Conservation (phyloP, 2,329 filamentous ascomycete genomes). For the Penicillium sp. region DNA sequence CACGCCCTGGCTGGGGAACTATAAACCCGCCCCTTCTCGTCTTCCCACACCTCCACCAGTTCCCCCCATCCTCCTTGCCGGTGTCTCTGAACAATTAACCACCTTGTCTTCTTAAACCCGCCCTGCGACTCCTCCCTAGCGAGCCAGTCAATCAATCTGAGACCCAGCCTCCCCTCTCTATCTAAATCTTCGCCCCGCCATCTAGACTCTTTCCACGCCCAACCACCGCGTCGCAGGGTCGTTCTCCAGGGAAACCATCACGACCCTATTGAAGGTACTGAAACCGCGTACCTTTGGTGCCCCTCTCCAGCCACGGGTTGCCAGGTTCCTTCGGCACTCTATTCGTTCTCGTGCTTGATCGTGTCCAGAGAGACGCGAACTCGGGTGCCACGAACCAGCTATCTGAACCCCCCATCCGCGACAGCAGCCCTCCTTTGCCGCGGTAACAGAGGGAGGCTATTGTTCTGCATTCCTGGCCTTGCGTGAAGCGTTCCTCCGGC, state of each 20-base stretch:
- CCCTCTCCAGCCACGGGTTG: conserved; percentile 17
- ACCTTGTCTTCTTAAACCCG: conserved; percentile 17
- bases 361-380: neutral
- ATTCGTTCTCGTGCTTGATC: neutral
- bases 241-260: neutral
- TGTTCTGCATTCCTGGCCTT: conserved; percentile 45
- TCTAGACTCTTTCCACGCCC: neutral
- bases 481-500: conserved; percentile 34
- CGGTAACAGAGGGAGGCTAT: conserved; percentile 36
- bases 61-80: conserved; percentile 12
- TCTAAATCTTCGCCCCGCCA: neutral
- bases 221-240: conserved; percentile 3
- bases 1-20: conserved; percentile 7
- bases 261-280: conserved; percentile 5
- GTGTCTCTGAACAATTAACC: conserved; percentile 1
- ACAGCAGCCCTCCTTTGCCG: conserved; percentile 20
- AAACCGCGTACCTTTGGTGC: neutral
- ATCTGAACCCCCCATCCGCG: conserved; percentile 12
- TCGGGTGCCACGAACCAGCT: conserved; percentile 5
- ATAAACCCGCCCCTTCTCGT: conserved; percentile 13
- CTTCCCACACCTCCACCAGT: neutral
- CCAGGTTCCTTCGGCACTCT: neutral
- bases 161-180: conserved; percentile 22
- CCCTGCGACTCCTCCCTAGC: conserved; percentile 11
- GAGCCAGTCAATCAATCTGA: conserved; percentile 22